phyloP scores from a whole-genome alignment of 768 basidiomycete genomes.

The Galerina sulciceps region DNA sequence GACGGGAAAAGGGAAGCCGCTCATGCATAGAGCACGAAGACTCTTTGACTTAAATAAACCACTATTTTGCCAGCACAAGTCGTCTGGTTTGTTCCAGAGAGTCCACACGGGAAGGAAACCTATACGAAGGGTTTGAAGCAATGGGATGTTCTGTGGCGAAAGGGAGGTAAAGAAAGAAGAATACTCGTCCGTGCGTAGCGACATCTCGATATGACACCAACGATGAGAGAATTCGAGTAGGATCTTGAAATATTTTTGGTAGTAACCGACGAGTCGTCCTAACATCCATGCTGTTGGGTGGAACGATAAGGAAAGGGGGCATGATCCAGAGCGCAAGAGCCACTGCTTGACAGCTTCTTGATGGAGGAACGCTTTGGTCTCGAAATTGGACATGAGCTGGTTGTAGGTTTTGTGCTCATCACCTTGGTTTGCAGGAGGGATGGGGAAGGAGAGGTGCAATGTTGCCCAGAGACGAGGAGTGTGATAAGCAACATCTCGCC shows the following conservation, averaged over 20 bases:
- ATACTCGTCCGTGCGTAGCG: not conserved
- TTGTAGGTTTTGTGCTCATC: not conserved
- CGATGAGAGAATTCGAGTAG: not conserved
- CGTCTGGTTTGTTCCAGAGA: not conserved
- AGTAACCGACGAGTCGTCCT: not conserved
- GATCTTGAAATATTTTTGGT: not conserved
- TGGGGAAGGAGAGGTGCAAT: constrained; percentile 6
- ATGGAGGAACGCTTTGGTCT: not conserved
- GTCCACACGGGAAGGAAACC: not conserved
- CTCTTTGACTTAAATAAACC: not conserved
- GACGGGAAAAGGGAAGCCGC: not conserved
- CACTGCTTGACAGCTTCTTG: constrained; percentile 7
- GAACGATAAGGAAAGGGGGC: constrained; percentile 11
- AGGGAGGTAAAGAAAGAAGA: constrained; percentile 3
- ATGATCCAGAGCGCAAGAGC: constrained; percentile 7
- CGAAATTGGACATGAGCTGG: not conserved
- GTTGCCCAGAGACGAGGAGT: constrained; percentile 16
- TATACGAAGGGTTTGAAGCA: constrained; percentile 7
- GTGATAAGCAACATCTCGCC: constrained; percentile 5
- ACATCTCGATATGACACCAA: not conserved
- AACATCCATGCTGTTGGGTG: not conserved
- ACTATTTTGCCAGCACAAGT: not conserved
- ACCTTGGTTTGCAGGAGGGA: no score
- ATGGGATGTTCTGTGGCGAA: not conserved
- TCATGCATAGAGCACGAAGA: constrained; percentile 2